These are phyloP conservation scores for Rhododendron griersonianum DNA, from an alignment of 148 eudicot genomes.

Conservation along the genomic window DNA sequence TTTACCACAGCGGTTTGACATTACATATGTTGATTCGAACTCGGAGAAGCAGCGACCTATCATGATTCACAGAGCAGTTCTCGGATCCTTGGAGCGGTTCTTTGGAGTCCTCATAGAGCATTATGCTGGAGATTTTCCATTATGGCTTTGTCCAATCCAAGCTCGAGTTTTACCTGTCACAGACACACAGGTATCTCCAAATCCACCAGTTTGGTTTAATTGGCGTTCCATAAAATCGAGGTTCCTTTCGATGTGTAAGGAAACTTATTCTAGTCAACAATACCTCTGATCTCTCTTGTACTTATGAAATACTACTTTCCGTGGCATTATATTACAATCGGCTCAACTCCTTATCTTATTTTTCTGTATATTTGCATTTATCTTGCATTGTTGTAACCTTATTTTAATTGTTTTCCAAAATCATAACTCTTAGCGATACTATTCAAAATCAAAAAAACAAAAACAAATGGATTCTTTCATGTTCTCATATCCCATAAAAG, in stretches of 20 bases:
- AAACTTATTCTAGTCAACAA: background rate
- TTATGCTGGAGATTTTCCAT: conserved; percentile 96
- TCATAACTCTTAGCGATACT: background rate
- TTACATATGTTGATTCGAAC: conserved; percentile 81
- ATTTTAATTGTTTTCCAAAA: background rate
- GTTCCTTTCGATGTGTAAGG: background rate
- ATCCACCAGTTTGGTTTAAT: background rate
- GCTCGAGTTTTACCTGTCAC: conserved; percentile 90
- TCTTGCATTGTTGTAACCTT: background rate
- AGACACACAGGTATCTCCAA: conserved; percentile 59
- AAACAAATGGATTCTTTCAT: background rate
- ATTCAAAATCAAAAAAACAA: background rate
- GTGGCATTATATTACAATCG: background rate
- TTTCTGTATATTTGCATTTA: background rate
- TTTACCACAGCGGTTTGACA: conserved; percentile 92
- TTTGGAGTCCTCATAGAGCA: conserved; percentile 99
- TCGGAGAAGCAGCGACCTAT: conserved; percentile 88
- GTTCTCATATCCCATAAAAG: background rate
- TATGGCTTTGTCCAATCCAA: conserved; percentile 95
- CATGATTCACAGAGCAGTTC: conserved; percentile 97
- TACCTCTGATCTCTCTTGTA: background rate
- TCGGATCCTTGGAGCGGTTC: conserved; percentile 94
- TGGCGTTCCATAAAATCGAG: background rate
- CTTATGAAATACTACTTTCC: background rate
- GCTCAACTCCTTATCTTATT: background rate